Base-by-base conservation (phyloP, 768 basidiomycete species). In the Kwoniella heveanensis region DNA sequence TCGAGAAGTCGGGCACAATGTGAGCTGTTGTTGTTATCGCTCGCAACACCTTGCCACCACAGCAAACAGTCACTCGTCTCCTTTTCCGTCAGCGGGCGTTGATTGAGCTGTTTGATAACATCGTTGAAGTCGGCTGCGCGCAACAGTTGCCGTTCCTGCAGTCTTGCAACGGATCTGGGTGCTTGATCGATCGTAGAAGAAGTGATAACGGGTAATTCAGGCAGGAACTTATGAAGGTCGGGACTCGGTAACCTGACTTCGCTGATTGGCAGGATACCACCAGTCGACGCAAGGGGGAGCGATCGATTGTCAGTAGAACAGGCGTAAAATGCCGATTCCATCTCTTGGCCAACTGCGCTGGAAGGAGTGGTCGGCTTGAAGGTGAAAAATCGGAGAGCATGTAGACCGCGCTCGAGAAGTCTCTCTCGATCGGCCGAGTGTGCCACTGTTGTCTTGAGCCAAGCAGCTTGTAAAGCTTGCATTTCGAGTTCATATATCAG, bases 351-450 rank as follows among this genome's bases (percentile, higher is more conserved):
- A 29, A 97, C 90, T 51, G 90, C 85, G 1, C 86, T 77, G 0
- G 90, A 91, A 0, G 95, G 95, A 0, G 95, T 95, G 0, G 95
- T 95, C 1, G 85, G 82, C 67, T 87, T 85, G 79, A 92, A 97
- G 1, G 90, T 89, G 82, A 96, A 97, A 82, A 96, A 96, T 63
- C 86, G 87, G 55, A 96, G 83, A 5, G 88, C 85, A 70, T 97
- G 95, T 19, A 92, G 79, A 15, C 87, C 88, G 17, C 88, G 85
- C 25, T 80, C 79, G 24, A 83, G 83, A 12, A 93, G 78, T 82
- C 85, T 84, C 19, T 78, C 71, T 54, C 76, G 59, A 17, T 47
- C 54, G 9, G 66, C 69, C 24, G 62, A 59, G 53, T 81, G 78
- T 13, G 74, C 57, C 7, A 62, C 73, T 3, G 75, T 64, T 7